Conservation (phyloP, 257 asterid genomes). For the Solanum lycopersicoides region DNA sequence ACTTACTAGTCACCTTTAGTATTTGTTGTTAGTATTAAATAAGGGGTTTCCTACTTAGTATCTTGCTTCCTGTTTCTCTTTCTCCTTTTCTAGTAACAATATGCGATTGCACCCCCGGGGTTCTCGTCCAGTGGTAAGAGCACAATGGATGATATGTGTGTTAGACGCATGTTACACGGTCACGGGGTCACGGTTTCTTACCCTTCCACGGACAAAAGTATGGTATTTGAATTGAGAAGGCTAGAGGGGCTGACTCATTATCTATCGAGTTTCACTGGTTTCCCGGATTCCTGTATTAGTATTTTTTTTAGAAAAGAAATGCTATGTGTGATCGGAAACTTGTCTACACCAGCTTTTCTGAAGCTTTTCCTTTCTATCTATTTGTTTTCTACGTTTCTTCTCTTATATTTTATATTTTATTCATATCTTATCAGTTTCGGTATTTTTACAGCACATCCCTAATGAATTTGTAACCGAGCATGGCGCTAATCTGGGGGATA, state of each 20-base stretch:
- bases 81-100: not conserved
- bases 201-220: not conserved
- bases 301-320: not conserved
- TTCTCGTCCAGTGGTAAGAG: not conserved
- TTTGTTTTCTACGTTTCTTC: not conserved
- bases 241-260: not conserved
- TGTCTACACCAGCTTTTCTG: not conserved
- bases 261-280: not conserved
- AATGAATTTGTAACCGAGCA: not conserved
- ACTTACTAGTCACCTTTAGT: not conserved
- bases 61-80: not conserved
- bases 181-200: not conserved
- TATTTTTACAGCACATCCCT: not conserved
- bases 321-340: not conserved
- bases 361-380: not conserved
- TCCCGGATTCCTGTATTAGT: too few species aligned
- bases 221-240: not conserved
- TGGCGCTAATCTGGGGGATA: not conserved
- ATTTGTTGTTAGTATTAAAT: not conserved
- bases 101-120: not conserved
- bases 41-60: not conserved
- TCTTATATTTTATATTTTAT: not conserved
- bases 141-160: not conserved
- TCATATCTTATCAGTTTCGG: not conserved
- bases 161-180: not conserved